These are phyloP conservation scores for Polysphondylium violaceum DNA, from an alignment of 78 protist species.

Conservation along the genomic window DNA sequence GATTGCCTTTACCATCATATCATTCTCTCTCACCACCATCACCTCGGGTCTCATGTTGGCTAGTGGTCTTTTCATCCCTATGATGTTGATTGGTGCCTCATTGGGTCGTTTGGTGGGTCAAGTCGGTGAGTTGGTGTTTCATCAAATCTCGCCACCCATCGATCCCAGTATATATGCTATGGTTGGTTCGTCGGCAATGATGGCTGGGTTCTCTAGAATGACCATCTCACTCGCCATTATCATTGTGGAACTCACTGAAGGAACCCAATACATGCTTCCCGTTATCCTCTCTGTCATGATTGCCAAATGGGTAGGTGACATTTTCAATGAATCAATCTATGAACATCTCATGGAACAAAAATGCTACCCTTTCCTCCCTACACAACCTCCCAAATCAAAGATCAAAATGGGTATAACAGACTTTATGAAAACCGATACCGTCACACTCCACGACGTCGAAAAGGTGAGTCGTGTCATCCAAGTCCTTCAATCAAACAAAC, in stretches of 20 bases:
- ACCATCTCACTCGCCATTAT: slow-evolving; percentile 92
- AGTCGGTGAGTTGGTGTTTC: slow-evolving; percentile 30
- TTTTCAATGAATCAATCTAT: slow-evolving; percentile 84
- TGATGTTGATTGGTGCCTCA: slow-evolving; percentile 90
- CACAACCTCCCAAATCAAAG: slow-evolving; percentile 82
- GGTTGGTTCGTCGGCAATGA: slow-evolving; percentile 93
- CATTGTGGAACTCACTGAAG: slow-evolving; percentile 87
- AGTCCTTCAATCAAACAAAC: slow-evolving; percentile 55
- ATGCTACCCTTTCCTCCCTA: slow-evolving; percentile 89
- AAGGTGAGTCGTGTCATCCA: slow-evolving; percentile 21
- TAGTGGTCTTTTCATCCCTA: slow-evolving; percentile 92
- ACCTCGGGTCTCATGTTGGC: slow-evolving; percentile 92
- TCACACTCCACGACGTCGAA: slow-evolving; percentile 74
- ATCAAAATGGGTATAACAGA: slow-evolving; percentile 59
- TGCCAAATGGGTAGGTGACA: slow-evolving; percentile 91
- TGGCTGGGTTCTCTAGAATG: slow-evolving; percentile 95
- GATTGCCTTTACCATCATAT: slow-evolving; percentile 59
- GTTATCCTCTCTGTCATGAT: slow-evolving; percentile 85
- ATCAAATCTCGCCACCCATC: neutral
- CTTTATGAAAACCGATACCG: slow-evolving; percentile 73
- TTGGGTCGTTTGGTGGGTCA: slow-evolving; percentile 91
- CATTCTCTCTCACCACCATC: slow-evolving; percentile 77
- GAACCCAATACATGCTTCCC: slow-evolving; percentile 84
- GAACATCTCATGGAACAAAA: slow-evolving; percentile 83
- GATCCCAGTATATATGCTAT: slow-evolving; percentile 88